Evolutionary conservation across 2,329 filamentous ascomycete species (phyloP).

Genomic region (Paracamarosporium sp.): DNA sequence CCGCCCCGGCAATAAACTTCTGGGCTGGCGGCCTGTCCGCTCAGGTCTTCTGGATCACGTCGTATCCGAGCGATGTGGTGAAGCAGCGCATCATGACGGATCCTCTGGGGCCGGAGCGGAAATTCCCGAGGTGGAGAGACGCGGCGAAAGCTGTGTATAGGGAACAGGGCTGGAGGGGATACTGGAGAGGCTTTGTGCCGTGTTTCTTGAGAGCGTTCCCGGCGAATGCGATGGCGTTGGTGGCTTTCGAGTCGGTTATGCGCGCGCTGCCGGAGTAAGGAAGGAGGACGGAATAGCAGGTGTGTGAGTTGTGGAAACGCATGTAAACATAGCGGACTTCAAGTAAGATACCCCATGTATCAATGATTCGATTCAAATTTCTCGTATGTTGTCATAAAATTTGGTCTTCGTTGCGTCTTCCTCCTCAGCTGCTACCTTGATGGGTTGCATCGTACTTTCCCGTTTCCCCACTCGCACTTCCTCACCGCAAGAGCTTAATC

Average conservation of each 20-base stretch:
- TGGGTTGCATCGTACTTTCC: too few species aligned
- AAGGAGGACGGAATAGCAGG: background rate
- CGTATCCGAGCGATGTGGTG: slow-evolving; percentile 90
- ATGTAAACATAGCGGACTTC: background rate
- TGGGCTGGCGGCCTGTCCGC: slow-evolving; percentile 95
- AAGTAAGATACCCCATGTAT: background rate
- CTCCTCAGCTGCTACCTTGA: too few species aligned
- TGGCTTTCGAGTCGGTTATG: slow-evolving; percentile 94
- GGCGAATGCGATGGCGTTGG: slow-evolving; percentile 90
- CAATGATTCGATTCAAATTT: background rate
- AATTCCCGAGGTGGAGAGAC: slow-evolving; percentile 78
- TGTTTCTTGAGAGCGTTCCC: slow-evolving; percentile 95
- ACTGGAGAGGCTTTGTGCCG: slow-evolving; percentile 90
- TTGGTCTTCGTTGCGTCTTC: background rate
- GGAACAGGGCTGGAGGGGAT: slow-evolving; percentile 79
- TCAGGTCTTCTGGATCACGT: slow-evolving; percentile 92
- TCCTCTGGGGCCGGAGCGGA: slow-evolving; percentile 69
- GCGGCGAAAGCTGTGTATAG: slow-evolving; percentile 78
- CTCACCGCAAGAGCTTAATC: too few species aligned
- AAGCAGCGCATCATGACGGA: slow-evolving; percentile 99
- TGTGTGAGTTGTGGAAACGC: background rate
- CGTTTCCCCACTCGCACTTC: too few species aligned
- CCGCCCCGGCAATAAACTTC: slow-evolving; percentile 86
- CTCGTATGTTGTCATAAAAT: too few species aligned
- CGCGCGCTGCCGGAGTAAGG: slow-evolving; percentile 54